These are phyloP conservation scores for Cordyceps cicadae DNA, from an alignment of 2,329 filamentous ascomycete genomes.

Conservation along the genomic window DNA sequence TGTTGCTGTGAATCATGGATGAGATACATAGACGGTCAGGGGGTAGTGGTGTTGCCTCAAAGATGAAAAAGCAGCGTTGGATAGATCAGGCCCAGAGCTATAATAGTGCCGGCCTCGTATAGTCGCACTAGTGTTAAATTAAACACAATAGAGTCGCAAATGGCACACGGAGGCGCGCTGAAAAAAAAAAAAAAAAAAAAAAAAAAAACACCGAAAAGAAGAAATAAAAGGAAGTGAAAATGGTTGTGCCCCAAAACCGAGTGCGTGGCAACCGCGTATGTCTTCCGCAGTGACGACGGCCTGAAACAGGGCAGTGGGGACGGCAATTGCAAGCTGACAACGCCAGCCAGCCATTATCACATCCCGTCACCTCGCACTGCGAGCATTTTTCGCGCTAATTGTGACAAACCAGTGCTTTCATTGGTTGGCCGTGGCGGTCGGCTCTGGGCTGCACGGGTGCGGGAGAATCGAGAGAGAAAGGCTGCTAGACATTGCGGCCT, in stretches of 20 bases:
- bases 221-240: background rate
- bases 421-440: background rate
- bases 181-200: background rate
- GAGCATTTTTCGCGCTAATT: background rate
- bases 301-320: slow-evolving; percentile 10
- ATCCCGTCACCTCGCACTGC: background rate
- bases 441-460: background rate
- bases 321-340: slow-evolving; percentile 10
- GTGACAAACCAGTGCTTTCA: background rate
- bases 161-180: background rate
- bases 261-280: slow-evolving; percentile 9
- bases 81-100: background rate
- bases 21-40: too few species aligned
- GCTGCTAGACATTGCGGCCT: background rate
- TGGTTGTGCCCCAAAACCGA: slow-evolving; percentile 1
- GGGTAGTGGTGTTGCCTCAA: too few species aligned
- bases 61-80: background rate
- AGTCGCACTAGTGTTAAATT: slow-evolving; percentile 3
- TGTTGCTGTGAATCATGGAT: too few species aligned
- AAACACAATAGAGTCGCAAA: background rate
- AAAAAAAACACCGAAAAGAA: background rate
- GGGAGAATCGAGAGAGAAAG: background rate
- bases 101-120: background rate
- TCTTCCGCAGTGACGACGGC: slow-evolving; percentile 10
- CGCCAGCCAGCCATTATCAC: slow-evolving; percentile 4